A percentile compares a stretch with the other conserved stretches of the same genome.
Evolutionary conservation across 2,329 filamentous ascomycete genomes (phyloP).

Genomic region (Colletotrichum sp.): DNA sequence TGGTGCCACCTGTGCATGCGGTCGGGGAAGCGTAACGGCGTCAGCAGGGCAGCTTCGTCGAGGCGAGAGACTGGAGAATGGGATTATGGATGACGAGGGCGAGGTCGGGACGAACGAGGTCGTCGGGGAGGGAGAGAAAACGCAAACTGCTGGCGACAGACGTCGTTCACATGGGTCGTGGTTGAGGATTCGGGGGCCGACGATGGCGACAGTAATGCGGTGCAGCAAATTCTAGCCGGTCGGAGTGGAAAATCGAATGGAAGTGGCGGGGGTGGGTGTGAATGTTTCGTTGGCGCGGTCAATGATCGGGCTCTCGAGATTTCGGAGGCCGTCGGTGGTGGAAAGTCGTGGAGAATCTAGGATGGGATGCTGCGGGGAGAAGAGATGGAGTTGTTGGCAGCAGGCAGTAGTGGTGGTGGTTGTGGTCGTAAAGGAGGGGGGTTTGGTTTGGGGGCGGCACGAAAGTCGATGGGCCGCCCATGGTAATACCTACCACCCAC

Average conservation of each 20-base stretch:
- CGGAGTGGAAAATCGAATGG: background rate
- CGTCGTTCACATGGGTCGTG: background rate
- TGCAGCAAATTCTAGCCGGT: background rate
- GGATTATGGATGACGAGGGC: background rate
- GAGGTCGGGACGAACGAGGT: background rate
- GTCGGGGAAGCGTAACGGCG: background rate
- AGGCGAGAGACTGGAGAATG: background rate
- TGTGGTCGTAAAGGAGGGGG: slow-evolving; percentile 2
- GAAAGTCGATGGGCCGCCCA: background rate
- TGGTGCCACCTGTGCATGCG: slow-evolving; percentile 20
- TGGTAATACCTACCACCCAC: background rate
- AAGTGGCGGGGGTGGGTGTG: background rate
- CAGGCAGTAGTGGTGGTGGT: background rate
- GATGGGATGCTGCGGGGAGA: slow-evolving; percentile 12
- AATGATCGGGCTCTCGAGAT: background rate
- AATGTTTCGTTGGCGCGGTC: background rate
- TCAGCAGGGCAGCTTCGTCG: background rate
- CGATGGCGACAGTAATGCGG: background rate
- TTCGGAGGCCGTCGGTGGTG: background rate
- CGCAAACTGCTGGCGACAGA: background rate
- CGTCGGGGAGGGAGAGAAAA: background rate
- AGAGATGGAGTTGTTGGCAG: background rate
- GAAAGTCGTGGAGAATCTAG: background rate
- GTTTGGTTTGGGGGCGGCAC: background rate
- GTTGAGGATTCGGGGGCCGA: background rate